Percentiles rank a stretch among this genome's conserved stretches.
Conservation (phyloP, 805 yeast genomes). For the Candida manassasensis region DNA sequence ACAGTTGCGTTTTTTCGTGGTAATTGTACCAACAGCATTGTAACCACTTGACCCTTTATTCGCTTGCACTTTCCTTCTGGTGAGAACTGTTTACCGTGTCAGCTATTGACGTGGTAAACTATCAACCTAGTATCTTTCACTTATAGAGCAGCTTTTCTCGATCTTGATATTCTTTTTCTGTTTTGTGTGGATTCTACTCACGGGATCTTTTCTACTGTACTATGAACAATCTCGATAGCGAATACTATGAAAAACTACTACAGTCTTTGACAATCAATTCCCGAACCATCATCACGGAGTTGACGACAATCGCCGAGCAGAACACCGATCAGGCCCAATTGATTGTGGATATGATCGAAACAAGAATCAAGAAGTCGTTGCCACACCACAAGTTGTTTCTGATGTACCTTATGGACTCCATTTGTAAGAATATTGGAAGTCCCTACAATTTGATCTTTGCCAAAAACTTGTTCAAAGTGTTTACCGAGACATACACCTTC, state of each 20-base stretch:
- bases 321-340: conserved; percentile 27
- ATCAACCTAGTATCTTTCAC: too few relatives aligned
- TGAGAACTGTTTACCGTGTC: too few relatives aligned
- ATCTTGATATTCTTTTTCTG: too few relatives aligned
- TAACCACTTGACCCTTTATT: too few relatives aligned
- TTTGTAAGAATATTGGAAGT: conserved; percentile 39
- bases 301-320: conserved; percentile 34
- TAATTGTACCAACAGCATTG: too few relatives aligned
- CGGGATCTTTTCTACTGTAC: neutral
- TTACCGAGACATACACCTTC: conserved; percentile 35
- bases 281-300: conserved; percentile 33
- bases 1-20: too few relatives aligned
- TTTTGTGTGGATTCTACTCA: neutral
- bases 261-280: conserved; percentile 31
- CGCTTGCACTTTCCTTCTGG: too few relatives aligned
- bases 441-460: conserved; percentile 39
- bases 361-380: conserved; percentile 30
- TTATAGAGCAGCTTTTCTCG: too few relatives aligned
- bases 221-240: conserved; percentile 20
- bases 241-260: conserved; percentile 28
- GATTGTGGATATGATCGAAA: conserved; percentile 32
- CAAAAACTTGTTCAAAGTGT: conserved; percentile 27
- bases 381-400: conserved; percentile 35
- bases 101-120: too few relatives aligned
- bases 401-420: conserved; percentile 38